Conservation (phyloP, 2,329 filamentous ascomycete species). For the Pseudocercospora vitis region DNA sequence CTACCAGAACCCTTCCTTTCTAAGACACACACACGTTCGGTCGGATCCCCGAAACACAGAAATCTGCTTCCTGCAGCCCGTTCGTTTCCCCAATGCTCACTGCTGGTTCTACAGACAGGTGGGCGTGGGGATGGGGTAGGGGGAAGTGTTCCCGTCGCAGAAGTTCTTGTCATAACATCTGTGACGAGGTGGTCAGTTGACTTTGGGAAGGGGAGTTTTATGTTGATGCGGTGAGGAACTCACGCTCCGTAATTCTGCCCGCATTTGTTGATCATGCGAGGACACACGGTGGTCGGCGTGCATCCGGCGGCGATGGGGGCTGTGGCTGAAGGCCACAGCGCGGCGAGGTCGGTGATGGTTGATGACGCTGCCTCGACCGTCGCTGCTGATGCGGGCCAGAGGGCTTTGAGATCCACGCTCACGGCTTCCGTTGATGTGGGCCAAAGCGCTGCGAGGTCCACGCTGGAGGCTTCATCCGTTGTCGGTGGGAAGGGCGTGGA, state of each 20-base stretch:
- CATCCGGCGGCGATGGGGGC: background rate
- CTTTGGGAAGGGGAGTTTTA: background rate
- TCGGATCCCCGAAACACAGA: too few relatives aligned
- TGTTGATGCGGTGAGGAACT: background rate
- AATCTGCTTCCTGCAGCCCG: too few relatives aligned
- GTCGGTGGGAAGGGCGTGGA: background rate
- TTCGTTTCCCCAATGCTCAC: too few relatives aligned
- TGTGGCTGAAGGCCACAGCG: constrained; percentile 1
- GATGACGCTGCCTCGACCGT: too few relatives aligned
- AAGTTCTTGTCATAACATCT: constrained; percentile 30
- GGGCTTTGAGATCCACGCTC: too few relatives aligned
- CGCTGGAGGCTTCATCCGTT: background rate
- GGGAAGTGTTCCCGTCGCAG: constrained; percentile 25
- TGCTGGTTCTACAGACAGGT: too few relatives aligned
- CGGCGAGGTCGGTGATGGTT: background rate
- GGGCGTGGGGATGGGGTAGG: constrained; percentile 21
- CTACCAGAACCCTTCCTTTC: too few relatives aligned
- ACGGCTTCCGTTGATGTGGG: background rate
- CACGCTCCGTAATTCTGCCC: constrained; percentile 26
- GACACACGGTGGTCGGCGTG: background rate
- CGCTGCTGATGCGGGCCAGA: too few relatives aligned
- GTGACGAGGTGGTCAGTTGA: background rate
- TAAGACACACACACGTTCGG: too few relatives aligned
- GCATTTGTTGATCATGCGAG: background rate
- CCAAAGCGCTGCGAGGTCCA: constrained; percentile 3